These are phyloP conservation scores for Hypoxylon sp. DNA, from an alignment of 2,329 filamentous ascomycete genomes.

Conservation along the genomic window DNA sequence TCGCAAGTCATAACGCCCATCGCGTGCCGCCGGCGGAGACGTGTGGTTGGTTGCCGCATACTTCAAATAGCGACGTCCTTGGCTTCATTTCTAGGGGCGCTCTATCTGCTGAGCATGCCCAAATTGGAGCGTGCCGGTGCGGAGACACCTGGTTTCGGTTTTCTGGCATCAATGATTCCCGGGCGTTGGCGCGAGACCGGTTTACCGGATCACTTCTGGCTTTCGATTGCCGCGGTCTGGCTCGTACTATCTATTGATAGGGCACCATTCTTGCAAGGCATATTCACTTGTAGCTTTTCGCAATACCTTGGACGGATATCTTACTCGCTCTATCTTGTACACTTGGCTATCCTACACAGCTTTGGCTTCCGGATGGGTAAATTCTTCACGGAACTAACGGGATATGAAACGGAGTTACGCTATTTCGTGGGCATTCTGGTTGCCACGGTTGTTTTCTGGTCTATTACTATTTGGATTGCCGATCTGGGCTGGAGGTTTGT, in stretches of 20 bases:
- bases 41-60: constrained; percentile 3
- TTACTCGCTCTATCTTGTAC: constrained; percentile 52
- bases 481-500: constrained; percentile 48
- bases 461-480: constrained; percentile 43
- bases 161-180: constrained; percentile 45
- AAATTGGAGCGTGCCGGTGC: constrained; percentile 41
- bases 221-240: constrained; percentile 47
- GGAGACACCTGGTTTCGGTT: constrained; percentile 45
- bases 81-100: constrained; percentile 27
- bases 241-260: constrained; percentile 50
- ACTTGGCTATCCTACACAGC: constrained; percentile 49
- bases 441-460: constrained; percentile 35
- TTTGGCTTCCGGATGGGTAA: constrained; percentile 42
- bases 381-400: constrained; percentile 31
- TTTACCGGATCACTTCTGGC: constrained; percentile 50
- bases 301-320: constrained; percentile 53
- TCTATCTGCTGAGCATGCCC: constrained; percentile 49
- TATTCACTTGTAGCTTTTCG: constrained; percentile 51
- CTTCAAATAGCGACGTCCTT: constrained; percentile 9
- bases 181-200: constrained; percentile 31
- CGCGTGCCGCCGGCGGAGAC: constrained; percentile 31
- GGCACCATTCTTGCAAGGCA: constrained; percentile 45
- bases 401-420: constrained; percentile 30
- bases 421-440: constrained; percentile 40
- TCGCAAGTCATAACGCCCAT: not conserved